Base-by-base conservation (phyloP, 208 protist genomes). In the Leishmania aethiopica region DNA sequence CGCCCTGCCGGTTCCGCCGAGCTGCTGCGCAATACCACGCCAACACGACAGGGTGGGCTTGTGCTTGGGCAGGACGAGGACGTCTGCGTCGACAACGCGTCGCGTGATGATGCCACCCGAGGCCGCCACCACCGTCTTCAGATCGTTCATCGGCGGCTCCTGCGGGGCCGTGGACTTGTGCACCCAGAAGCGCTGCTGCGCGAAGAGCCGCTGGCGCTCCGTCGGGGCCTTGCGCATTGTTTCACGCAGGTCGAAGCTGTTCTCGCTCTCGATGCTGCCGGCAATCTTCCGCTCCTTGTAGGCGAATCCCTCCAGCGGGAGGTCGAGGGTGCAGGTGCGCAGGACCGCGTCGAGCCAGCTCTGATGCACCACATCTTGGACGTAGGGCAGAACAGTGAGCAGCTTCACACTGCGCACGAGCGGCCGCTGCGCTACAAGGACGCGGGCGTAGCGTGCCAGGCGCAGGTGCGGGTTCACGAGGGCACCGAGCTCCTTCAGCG, bases 341-440 rank as follows among this genome's bases (percentile, higher is more conserved):
- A 95, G 77, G 49, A 89, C 79, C 32, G 83, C 88, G 60, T 90
- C 70, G 37, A 96, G 85, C 92, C 93, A 96, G 11, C 75, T 64
- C 19, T 80, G 59, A 10, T 90, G 57, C 75, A 94, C 91, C 1
- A 96, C 55, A 22, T 84, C 67, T 3, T 89, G 35, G 11, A 95
- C 84, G 57, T 84, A 93, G 2, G 91, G 91, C 49, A 95, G 80
- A 35, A 90, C 90, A 0, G 91, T 93, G 45, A 96, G 84, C 69
- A 96, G 84, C 79, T 96, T 96, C 35, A 96, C 85, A 53, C 93
- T 96, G 45, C 93, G 88, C 77, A 88, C 79, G n/a, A 96, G 89
- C 57, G 89, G 91, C 17, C 72, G 77, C 49, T 89, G 77, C 69
- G 87, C 89, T 4, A 95, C 90, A 19, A 96, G 83, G 22, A 91